Conservation (phyloP, 352 stramenopile species). For the Pythium grandisporangium region DNA sequence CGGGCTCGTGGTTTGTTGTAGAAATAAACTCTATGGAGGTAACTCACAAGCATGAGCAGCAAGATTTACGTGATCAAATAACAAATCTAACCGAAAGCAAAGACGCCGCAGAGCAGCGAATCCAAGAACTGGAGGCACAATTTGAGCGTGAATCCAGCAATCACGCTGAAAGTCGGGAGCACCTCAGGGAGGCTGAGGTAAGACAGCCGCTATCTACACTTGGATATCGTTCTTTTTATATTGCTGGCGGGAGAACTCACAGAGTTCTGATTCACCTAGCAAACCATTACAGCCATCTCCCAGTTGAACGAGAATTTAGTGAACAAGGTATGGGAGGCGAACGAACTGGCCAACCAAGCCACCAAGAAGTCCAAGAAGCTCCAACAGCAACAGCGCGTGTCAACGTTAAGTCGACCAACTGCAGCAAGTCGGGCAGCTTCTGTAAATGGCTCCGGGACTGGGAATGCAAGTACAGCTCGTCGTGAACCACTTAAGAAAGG, state of each 20-base stretch:
- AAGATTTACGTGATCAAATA: slow-evolving; percentile 25
- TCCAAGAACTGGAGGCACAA: slow-evolving; percentile 23
- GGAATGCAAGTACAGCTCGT: not conserved
- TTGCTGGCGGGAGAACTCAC: no score
- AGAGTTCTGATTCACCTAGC: slow-evolving; percentile 15
- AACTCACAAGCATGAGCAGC: slow-evolving; percentile 18
- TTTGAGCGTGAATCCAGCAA: slow-evolving; percentile 32
- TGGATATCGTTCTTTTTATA: not conserved
- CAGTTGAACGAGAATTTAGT: slow-evolving; percentile 71
- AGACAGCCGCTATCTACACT: not conserved
- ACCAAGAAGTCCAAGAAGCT: slow-evolving; percentile 52
- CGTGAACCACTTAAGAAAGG: not conserved
- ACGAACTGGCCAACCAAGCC: slow-evolving; percentile 35
- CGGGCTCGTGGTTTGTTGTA: slow-evolving; percentile 5
- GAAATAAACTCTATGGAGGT: slow-evolving; percentile 26
- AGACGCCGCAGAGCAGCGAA: slow-evolving; percentile 17
- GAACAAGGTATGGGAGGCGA: slow-evolving; percentile 48
- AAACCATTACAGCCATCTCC: slow-evolving; percentile 53
- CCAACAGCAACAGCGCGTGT: slow-evolving; percentile 33
- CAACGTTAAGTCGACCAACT: slow-evolving; percentile 36
- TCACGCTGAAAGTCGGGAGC: slow-evolving; percentile 32
- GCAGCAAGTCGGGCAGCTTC: slow-evolving; percentile 37
- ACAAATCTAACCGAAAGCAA: slow-evolving; percentile 17
- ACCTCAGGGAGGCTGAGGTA: slow-evolving; percentile 49
- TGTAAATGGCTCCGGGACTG: not conserved